phyloP scores from a whole-genome alignment of 495 filamentous ascomycete genomes.

The Talaromyces nanjingensis region DNA sequence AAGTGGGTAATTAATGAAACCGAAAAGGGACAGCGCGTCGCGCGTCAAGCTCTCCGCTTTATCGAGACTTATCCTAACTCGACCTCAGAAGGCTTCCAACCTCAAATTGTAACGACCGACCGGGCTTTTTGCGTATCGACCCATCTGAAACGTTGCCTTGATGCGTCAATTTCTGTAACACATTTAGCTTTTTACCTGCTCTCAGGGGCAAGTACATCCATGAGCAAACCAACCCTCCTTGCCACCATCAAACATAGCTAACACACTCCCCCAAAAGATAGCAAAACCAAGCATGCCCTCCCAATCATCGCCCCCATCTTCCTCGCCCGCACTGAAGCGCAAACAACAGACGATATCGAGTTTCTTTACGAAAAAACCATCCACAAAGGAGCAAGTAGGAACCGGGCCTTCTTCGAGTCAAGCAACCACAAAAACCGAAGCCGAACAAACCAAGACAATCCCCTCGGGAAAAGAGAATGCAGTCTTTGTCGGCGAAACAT shows the following conservation, averaged over 20 bases:
- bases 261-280: not conserved
- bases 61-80: not conserved
- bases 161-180: not conserved
- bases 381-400: constrained; percentile 14
- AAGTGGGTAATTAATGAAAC: constrained; percentile 14
- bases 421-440: constrained; percentile 10
- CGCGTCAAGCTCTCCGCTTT: constrained; percentile 22
- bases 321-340: constrained; percentile 37
- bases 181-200: not conserved
- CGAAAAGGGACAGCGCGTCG: constrained; percentile 11
- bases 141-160: not conserved
- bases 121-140: not conserved
- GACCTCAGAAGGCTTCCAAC: not conserved
- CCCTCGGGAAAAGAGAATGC: constrained; percentile 16
- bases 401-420: constrained; percentile 9
- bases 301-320: constrained; percentile 27
- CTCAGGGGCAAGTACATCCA: not conserved
- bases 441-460: constrained; percentile 7
- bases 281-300: constrained; percentile 21
- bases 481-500: not conserved
- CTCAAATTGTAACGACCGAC: not conserved
- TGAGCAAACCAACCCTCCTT: not conserved
- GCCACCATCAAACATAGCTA: not conserved
- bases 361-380: constrained; percentile 70
- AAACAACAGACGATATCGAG: constrained; percentile 79